A percentile compares a stretch with the other conserved stretches of the same genome.
These are phyloP conservation scores for Porogramme epimiltina DNA, from an alignment of 1,284 basidiomycete species.

Conservation along the genomic window DNA sequence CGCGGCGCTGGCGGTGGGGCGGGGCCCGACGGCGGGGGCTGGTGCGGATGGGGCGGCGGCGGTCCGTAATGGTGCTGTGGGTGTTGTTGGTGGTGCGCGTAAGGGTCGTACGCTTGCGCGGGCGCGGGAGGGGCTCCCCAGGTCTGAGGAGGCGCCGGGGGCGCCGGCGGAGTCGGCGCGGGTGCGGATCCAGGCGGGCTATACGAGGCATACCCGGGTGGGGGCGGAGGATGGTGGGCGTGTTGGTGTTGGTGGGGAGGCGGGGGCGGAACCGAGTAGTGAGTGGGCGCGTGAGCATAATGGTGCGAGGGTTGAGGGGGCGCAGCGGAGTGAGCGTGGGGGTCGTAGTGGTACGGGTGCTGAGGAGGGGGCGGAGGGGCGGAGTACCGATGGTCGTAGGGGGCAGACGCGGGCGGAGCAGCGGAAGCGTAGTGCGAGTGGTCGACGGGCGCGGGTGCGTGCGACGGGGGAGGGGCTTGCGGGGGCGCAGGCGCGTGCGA, in stretches of 20 bases:
- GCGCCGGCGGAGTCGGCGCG: conserved; percentile 14
- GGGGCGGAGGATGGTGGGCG: conserved; percentile 24
- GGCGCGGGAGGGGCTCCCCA: conserved; percentile 21
- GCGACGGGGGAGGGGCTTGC: conserved; percentile 17
- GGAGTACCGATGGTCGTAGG: conserved; percentile 31
- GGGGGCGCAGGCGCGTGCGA: conserved; percentile 22
- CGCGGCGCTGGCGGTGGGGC: conserved; percentile 21
- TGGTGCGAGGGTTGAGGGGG: conserved; percentile 20
- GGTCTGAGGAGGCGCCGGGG: conserved; percentile 15
- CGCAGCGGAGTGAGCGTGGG: conserved; percentile 23
- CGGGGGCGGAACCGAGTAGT: conserved; percentile 20
- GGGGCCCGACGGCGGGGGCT: conserved; percentile 11
- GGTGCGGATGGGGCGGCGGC: conserved; percentile 13
- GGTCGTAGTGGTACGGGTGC: conserved; percentile 27
- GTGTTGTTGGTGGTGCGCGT: conserved; percentile 17
- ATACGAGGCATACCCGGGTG: conserved; percentile 20
- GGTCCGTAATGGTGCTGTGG: conserved; percentile 18
- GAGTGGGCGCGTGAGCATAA: conserved; percentile 7
- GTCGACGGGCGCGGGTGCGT: conserved; percentile 14
- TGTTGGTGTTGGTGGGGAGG: conserved; percentile 28
- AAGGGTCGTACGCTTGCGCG: conserved; percentile 26
- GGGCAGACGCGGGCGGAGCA: conserved; percentile 17
- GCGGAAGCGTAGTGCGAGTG: conserved; percentile 22
- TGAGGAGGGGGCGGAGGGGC: conserved; percentile 24
- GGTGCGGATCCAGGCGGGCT: conserved; percentile 9